phyloP scores from a whole-genome alignment of 306 rosid genomes.

The Vicia faba region DNA sequence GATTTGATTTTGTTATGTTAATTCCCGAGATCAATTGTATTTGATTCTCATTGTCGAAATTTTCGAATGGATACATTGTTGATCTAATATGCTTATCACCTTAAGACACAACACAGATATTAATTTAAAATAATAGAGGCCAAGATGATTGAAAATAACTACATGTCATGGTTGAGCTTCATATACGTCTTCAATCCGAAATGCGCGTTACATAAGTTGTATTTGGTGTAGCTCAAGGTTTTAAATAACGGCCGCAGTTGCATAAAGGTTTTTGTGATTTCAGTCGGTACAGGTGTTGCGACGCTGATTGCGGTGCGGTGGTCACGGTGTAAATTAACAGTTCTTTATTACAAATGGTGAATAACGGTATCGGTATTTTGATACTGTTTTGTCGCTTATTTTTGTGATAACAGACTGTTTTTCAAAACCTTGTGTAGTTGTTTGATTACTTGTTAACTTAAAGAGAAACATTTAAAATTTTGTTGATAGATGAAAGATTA shows the following conservation, averaged over 20 bases:
- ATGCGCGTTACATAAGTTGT: background rate
- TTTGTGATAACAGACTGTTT: no score
- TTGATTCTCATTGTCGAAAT: background rate
- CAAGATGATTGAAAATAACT: background rate
- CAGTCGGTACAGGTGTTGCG: no score
- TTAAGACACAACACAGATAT: background rate
- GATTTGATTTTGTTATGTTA: slow-evolving; percentile 33
- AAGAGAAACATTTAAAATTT: background rate
- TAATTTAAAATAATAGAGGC: background rate
- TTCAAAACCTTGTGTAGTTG: background rate
- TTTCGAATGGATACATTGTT: no score
- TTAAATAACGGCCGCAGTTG: no score
- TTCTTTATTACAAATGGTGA: no score
- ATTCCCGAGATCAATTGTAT: slow-evolving; percentile 4
- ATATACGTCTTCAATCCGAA: background rate
- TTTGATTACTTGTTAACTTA: slow-evolving; percentile 1
- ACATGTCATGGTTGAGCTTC: background rate
- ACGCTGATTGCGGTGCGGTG: no score
- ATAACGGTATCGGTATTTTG: no score
- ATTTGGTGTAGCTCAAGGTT: background rate
- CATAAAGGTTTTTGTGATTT: no score
- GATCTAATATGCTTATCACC: background rate
- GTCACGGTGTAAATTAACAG: no score
- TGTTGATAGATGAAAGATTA: background rate
- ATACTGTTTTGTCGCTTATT: no score